phyloP scores from a whole-genome alignment of 495 filamentous ascomycete species.

The Penicillium subrubescens region DNA sequence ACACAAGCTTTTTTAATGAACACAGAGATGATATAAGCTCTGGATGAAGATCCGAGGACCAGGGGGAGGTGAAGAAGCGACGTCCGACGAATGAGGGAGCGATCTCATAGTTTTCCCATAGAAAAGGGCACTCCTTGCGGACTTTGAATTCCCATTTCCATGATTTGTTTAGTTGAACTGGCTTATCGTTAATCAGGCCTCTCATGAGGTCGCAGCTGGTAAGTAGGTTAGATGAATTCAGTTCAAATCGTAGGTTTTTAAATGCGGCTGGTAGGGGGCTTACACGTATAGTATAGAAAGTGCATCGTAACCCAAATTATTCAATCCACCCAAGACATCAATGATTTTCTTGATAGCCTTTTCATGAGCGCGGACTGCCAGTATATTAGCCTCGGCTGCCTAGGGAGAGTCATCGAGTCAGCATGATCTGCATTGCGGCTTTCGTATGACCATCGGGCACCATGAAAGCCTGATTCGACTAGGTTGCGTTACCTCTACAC shows the following conservation, averaged over 20 bases:
- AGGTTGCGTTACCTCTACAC: neutral
- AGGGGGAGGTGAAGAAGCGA: constrained; percentile 16
- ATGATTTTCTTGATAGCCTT: neutral
- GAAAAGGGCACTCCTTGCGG: neutral
- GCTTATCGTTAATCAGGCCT: neutral
- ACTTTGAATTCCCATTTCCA: constrained; percentile 9
- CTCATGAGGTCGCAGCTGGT: constrained; percentile 4
- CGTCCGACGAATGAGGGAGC: neutral
- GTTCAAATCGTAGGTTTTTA: neutral
- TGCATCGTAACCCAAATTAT: constrained; percentile 1
- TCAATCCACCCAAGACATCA: neutral
- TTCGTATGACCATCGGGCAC: no score
- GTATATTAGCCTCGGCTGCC: constrained; percentile 1
- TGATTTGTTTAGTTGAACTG: neutral
- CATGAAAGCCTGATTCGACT: neutral
- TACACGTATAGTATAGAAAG: constrained; percentile 1
- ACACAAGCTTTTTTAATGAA: constrained; percentile 9
- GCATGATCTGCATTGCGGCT: neutral
- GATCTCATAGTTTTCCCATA: neutral
- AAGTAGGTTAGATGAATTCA: neutral
- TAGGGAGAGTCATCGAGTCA: neutral
- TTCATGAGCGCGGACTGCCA: neutral
- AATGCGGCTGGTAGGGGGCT: neutral
- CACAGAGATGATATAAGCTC: constrained; percentile 11
- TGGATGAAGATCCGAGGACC: constrained; percentile 14